Evolutionary conservation across 768 basidiomycete species (phyloP), one percentile per base, ranked within the genome.

Genomic region (Calocybe indica): DNA sequence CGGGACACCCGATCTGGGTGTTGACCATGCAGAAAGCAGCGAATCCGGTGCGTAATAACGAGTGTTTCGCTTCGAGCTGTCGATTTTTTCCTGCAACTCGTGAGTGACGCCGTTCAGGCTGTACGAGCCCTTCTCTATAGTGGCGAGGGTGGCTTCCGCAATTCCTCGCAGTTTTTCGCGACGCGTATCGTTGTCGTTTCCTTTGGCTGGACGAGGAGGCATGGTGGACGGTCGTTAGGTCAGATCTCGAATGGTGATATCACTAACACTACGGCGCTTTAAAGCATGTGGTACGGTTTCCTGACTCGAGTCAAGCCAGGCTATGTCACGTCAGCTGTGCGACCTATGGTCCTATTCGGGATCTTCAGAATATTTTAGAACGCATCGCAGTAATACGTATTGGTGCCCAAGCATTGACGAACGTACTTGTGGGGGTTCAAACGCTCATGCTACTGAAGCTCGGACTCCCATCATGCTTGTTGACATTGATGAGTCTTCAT

Each of bases 21-120:
- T 52, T 11, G 60, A 52, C 83, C 83, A 85, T 31, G 63, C 52
- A 4, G 75, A 72, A 0, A 81, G 64, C 2, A 67, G 43, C 2
- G 70, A 71, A 33, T 80, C 72, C 2, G 79, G 74, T 0, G 72
- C 58, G 52, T 79, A 84, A 57, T 75, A 84, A 28, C 63, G 62
- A 0, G 83, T 84, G 44, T 72, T 64, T 42, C 64, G 67, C 43
- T 54, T 64, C 10, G 69, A 59, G 7, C 61, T 56, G 7, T 57
- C 55, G 14, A 63, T 41, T 37, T 52, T 57, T 2, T 52, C 45
- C 29, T 47, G 45, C 10, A 74, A 57, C 41, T 65, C 59, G 45
- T 70, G 54, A n/a, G 57, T 49, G 9, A 59, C 45, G 3, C 63
- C 59, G 28, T 64, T 60, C 22, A 66, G 52, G 38, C 48, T 35